Evolutionary conservation across 768 basidiomycete genomes (phyloP), one percentile per base, ranked within the genome.

Genomic region (Xerocomus spinulosus): DNA sequence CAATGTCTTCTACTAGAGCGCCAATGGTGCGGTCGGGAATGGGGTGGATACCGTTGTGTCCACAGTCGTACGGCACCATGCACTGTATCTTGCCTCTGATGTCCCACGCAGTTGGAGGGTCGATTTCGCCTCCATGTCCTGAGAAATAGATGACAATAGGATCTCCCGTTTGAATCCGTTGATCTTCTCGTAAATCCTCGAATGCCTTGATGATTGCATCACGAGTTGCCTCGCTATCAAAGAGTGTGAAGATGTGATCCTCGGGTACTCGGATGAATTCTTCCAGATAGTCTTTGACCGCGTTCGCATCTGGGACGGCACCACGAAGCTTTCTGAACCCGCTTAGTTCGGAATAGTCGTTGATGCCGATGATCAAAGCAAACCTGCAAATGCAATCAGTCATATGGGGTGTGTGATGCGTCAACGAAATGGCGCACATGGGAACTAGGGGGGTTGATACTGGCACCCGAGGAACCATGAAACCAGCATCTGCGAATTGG

Each of bases 11-110:
- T 14, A 77, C 54, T 48, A 72, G 53, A 0, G 56, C 54, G 13
- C 66, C 68, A 1, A 77, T 61, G 3, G 73, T 73, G 25, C 72
- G 67, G 58, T 77, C 76, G 3, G 73, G 74, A 42, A 77, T 75
- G 0, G 70, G 72, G 3, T 54, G 33, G 7, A 68, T 51, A 5
- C 26, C 17, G 9, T 17, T 18, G 43, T 26, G 13, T 54, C 62
- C 6, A 65, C 63, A 58, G 70, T 57, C 56, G 63, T 60, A 47
- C 69, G 71, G 48, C 69, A 72, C 32, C 59, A 57, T 14, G 49
- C 56, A 26, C 56, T 67, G 34, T 49, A 54, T 20, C 60, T 64
- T 38, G 50, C 52, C 60, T 54, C 64, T 60, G 5, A 28, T 15
- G 32, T 20, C 42, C 42, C 67, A 67, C 0, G 48, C 54, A 2